Base-by-base conservation (phyloP, 257 asterid genomes). In the Nicotiana benthamiana region DNA sequence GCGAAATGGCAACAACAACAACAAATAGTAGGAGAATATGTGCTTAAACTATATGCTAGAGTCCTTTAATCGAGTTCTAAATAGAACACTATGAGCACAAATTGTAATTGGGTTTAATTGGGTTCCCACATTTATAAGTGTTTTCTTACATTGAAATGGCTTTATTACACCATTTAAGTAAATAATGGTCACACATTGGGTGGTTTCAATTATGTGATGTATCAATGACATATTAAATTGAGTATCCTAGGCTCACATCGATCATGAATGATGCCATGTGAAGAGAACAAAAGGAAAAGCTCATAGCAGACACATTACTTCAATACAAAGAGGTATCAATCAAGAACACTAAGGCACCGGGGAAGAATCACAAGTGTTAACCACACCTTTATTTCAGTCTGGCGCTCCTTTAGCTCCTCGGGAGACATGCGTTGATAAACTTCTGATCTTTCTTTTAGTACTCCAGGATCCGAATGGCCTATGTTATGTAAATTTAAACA, bases 381-480 rank as follows among this genome's bases (percentile, higher is more conserved):
- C 43, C 78, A 2, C 17, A 93, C 97, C 97, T 91, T 90, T 36
- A 94, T 70, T 83, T 92, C 97, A 85, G 79, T 79, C 68, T 90
- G 97, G 22, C 94, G 97, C 75, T 82, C 83, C 81, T 87, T 87
- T 64, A 94, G 82, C 84, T 94, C 97, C 52, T 92, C 95, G n/a
- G 88, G 80, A 80, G 97, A 91, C 56, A 84, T 82, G 62, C 80
- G 90, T 82, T 92, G 90, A 83, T 75, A 81, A 18, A 81, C 91
- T 79, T 83, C 62, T 30, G 94, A 86, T 34, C 86, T 83, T 88
- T 92, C 94, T 84, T 91, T 91, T 85, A 94, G 86, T 89, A 87
- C 91, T 62, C 83, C 86, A 24, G 97, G 97, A 87, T 94, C 98
- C 16, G 97, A 94, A 75, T 92, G 94, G 51, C 98, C 98, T 94